A percentile compares a stretch with the other conserved stretches of the same genome.
phyloP scores from a whole-genome alignment of 495 filamentous ascomycete genomes.

The Trichocladium uniseriatum region DNA sequence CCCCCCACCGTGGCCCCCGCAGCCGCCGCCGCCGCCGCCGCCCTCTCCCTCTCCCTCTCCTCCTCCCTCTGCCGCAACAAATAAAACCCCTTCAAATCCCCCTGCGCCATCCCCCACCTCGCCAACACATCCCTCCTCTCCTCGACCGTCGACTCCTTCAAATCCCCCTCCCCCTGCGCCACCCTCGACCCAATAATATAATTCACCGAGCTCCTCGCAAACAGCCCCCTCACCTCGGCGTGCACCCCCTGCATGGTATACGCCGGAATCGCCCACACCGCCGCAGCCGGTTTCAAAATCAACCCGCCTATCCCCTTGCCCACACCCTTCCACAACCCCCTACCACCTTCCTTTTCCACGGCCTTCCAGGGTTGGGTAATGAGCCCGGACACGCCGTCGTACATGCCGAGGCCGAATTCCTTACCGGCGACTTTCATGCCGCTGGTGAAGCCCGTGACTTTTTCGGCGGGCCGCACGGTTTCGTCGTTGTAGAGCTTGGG shows the following conservation, averaged over 20 bases:
- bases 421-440: slow-evolving; percentile 57
- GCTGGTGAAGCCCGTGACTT: slow-evolving; percentile 59
- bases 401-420: slow-evolving; percentile 59
- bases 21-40: no score
- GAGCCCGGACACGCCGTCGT: slow-evolving; percentile 62
- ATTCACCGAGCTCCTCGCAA: slow-evolving; percentile 53
- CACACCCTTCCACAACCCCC: slow-evolving; percentile 64
- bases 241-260: slow-evolving; percentile 70
- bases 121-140: slow-evolving; percentile 50
- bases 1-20: no score
- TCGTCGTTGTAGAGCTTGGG: slow-evolving; percentile 71
- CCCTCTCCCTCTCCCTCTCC: no score
- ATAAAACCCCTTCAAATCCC: slow-evolving; percentile 43
- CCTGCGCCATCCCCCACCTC: slow-evolving; percentile 46
- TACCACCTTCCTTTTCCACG: slow-evolving; percentile 56
- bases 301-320: slow-evolving; percentile 67
- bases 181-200: slow-evolving; percentile 67
- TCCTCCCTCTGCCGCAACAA: slow-evolving; percentile 31
- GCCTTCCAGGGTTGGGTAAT: slow-evolving; percentile 61
- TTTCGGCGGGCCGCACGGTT: slow-evolving; percentile 57
- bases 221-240: slow-evolving; percentile 56
- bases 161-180: slow-evolving; percentile 60
- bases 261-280: slow-evolving; percentile 56
- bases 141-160: slow-evolving; percentile 33
- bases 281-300: slow-evolving; percentile 60